phyloP scores from a whole-genome alignment of 495 filamentous ascomycete genomes.

The Pyronema domesticum region DNA sequence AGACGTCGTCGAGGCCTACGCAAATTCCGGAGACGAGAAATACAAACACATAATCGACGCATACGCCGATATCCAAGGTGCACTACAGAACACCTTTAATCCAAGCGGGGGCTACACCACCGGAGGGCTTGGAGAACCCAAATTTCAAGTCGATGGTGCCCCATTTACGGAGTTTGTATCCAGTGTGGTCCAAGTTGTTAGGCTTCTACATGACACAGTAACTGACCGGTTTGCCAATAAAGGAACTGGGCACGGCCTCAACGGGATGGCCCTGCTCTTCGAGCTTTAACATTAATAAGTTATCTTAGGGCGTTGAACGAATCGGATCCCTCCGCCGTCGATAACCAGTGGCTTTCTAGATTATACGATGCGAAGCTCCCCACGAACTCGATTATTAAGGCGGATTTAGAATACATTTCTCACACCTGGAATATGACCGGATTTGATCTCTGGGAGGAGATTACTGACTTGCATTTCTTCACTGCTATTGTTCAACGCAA shows the following conservation, averaged over 20 bases:
- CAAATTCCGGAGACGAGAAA: conserved; percentile 33
- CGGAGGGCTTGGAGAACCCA: conserved; percentile 37
- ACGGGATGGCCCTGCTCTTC: conserved; percentile 50
- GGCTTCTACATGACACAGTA: neutral
- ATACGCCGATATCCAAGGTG: conserved; percentile 25
- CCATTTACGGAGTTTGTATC: conserved; percentile 30
- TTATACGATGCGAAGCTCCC: conserved; percentile 31
- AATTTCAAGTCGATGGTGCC: conserved; percentile 41
- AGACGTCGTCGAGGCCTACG: conserved; percentile 40
- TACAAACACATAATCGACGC: conserved; percentile 14
- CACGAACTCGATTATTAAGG: conserved; percentile 44
- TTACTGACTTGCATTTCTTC: conserved; percentile 43
- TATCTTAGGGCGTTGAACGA: conserved; percentile 24
- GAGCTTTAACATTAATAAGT: conserved; percentile 41
- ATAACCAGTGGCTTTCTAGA: conserved; percentile 21
- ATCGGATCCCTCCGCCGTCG: conserved; percentile 23
- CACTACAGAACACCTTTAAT: conserved; percentile 16
- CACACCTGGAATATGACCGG: conserved; percentile 46
- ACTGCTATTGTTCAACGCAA: conserved; percentile 32
- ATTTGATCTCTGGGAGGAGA: conserved; percentile 60
- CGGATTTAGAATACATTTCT: conserved; percentile 53
- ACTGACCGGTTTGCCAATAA: conserved; percentile 2
- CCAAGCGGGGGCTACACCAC: conserved; percentile 18
- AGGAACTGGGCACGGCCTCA: conserved; percentile 50
- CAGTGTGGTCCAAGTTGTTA: neutral